Base-by-base conservation (phyloP, 371 early-diverging fungal species). In the Smittium culicis region DNA sequence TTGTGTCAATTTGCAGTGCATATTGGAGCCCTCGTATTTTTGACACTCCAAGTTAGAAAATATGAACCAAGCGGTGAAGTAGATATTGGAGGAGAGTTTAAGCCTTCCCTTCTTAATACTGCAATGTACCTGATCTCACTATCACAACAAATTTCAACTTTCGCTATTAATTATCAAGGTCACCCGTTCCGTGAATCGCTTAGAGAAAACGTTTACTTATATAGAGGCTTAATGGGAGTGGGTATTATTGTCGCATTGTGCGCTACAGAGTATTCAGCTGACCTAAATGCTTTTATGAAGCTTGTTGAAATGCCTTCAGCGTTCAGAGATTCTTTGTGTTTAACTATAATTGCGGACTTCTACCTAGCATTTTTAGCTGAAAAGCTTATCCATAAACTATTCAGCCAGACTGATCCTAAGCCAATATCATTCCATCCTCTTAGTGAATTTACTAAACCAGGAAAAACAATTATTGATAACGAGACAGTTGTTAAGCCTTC, bases 111-210 rank as follows among this genome's bases (percentile, higher is more conserved):
- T 64, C 82, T 99, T 65, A 99, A 99, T 81, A 91, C 93, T 55
- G 91, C 91, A 55, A 87, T 99, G 54, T 99, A 98, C 78, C 77
- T 99, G 68, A 88, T 99, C 45, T 91, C 92, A 35, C 80, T 96
- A 35, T 89, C 92, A 55, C 97, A 98, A 94, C 99, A 99, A 74
- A 92, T 99, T 16, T 96, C 97, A 20, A 99, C 99, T 0, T 98
- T 99, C 82, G 94, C 95, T 24, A 92, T 99, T 76, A 99, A 99
- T 80, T 99, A 99, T 80, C 93, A 93, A 82, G 87, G 79, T 69
- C 68, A 78, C 74, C 99, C 99, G 28, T 99, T 99, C 88, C 88
- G 99, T 73, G 99, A 99, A 83, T 84, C 88, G 67, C 79, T 99
- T 34, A 80, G 84, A 68, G 94, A 98, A 70, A 99, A 99, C 82